Evolutionary conservation across 345 rosid species (phyloP), one percentile per base, ranked within the genome.

Genomic region (Gossypium bickii): DNA sequence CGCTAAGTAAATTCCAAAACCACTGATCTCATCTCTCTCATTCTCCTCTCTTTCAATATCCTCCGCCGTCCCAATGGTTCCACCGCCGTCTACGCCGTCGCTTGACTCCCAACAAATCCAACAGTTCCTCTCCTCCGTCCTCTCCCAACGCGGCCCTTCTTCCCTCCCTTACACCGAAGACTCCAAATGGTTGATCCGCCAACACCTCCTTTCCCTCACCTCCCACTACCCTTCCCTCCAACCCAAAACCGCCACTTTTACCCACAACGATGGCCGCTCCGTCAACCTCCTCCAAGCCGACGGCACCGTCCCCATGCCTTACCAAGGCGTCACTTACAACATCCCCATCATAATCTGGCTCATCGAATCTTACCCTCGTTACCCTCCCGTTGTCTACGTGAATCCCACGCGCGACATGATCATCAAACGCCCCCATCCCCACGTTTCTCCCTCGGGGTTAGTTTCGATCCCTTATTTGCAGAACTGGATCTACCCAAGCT

Each of bases 401-500:
- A 95, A 93, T 56, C 98, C 99, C 51, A 89, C 97, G n/a, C 93
- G 92, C 64, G 98, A 93, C 67, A 95, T 95, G 99, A 78, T 93
- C 80, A 95, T 95, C 89, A 91, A 91, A 63, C 88, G 97, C 9
- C 92, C 93, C 17, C 99, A 95, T 57, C 80, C 94, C 17, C 74
- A 86, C 61, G 99, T 95, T 52, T 85, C 84, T 67, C 98, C 99
- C 2, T 91, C 96, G 0, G 99, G 99, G 2, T 86, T 90, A 52
- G 98, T 93, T 73, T 90, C 99, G 4, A 72, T 83, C 15, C 83
- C 92, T 34, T 95, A 88, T 79, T 85, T 94, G 60, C 94, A 92
- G n/a, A 81, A 82, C 48, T 94, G 99, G 99, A 70, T 91, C 76
- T 87, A 87, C 61, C 99, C 98, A 13, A 85, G 92, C 78, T 94